Base-by-base conservation (phyloP, 192 early-diverging fungal genomes). In the Umbelopsis isabellina region DNA sequence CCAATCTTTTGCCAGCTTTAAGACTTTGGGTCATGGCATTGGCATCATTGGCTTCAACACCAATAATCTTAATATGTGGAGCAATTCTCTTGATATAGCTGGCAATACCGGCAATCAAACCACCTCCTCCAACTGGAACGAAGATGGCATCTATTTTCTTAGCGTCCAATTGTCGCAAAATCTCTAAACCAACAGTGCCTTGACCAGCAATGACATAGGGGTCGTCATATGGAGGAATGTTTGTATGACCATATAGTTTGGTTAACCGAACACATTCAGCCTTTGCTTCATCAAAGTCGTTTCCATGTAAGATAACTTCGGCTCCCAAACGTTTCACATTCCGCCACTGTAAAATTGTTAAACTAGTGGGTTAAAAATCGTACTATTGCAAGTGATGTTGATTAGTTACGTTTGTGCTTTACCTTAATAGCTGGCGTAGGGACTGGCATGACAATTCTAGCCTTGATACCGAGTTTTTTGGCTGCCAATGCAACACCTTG, bases 171-270 rank as follows among this genome's bases (percentile, higher is more conserved):
- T 93, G 91, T 48, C 91, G 84, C 65, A 93, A 75, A 13, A 93
- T 85, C 83, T 99, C 97, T 68, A 96, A 84, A 20, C 87, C 97
- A 46, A 97, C 90, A 8, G 97, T 99, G 44, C 97, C 98, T 82
- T 99, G 98, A 4, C 98, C 98, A n/a, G 98, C 98, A 79, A 98
- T 98, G 21, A 99, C 97, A 74, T 92, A 90, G 6, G 97, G 98
- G 69, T 98, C 96, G 79, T 99, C 97, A 77, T 94, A 99, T 7
- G 98, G 97, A 16, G 95, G 97, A 73, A 99, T 97, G 77, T 98
- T 92, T 67, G 91, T 93, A 47, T 91, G 87, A 13, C 92, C 89
- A 23, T 91, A 82, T 21, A 92, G 69, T 58, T 83, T 75, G 8
- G 83, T 80, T 51, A 99, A 80, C 45, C 94, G 79, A 68, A 80